Percentiles rank a stretch among this genome's conserved stretches.
phyloP scores from a whole-genome alignment of 1,284 basidiomycete species.

The Irpex sp. region DNA sequence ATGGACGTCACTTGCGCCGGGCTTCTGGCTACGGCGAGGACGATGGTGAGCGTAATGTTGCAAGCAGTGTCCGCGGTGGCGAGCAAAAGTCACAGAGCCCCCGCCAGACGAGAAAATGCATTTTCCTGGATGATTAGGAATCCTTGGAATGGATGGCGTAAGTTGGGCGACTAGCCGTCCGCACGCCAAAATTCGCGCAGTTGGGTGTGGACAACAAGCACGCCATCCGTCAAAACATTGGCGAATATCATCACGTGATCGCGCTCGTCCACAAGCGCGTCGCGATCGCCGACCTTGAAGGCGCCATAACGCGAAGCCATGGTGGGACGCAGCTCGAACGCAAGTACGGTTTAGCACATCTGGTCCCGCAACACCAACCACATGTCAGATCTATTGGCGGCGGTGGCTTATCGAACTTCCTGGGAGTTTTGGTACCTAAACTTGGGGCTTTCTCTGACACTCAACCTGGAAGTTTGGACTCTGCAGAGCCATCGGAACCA shows the following conservation, averaged over 20 bases:
- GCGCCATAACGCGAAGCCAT: constrained; percentile 2
- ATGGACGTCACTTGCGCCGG: background rate
- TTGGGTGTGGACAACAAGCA: constrained; percentile 9
- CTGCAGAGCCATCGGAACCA: background rate
- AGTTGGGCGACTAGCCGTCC: constrained; percentile 9
- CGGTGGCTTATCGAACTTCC: background rate
- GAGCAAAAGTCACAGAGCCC: background rate
- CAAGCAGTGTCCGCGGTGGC: background rate
- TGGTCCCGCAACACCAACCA: background rate
- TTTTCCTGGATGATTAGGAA: background rate
- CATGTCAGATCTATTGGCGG: background rate
- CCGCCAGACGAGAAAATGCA: background rate
- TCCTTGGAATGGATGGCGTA: constrained; percentile 8
- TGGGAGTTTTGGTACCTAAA: background rate
- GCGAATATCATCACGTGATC: constrained; percentile 16
- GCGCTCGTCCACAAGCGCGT: constrained; percentile 2
- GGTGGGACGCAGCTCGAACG: background rate
- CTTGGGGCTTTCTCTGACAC: too few species aligned
- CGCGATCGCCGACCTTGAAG: background rate
- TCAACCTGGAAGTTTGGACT: background rate
- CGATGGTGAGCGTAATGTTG: background rate
- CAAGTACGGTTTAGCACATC: background rate
- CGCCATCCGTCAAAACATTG: constrained; percentile 14
- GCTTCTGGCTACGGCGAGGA: background rate
- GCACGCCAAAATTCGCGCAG: background rate